These are phyloP conservation scores for Rhizopogon sp. DNA, from an alignment of 768 basidiomycete species.

Conservation along the genomic window DNA sequence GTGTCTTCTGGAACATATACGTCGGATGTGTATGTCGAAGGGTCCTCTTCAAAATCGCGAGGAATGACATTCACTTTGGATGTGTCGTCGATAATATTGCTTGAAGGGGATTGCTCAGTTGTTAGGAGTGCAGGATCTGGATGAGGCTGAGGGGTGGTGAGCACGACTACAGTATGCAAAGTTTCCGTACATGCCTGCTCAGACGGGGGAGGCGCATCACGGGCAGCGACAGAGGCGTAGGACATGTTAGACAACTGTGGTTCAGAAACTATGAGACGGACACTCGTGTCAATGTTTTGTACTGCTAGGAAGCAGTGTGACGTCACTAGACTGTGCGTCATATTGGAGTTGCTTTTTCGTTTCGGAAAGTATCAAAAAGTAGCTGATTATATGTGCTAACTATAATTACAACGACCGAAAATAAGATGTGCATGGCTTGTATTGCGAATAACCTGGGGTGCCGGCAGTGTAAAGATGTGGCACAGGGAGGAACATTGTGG, in stretches of 20 bases:
- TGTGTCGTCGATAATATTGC: slow-evolving; percentile 37
- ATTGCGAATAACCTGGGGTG: too few species aligned
- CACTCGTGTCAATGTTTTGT: not conserved
- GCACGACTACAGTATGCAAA: not conserved
- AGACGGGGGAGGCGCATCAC: slow-evolving; percentile 46
- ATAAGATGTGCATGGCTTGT: too few species aligned
- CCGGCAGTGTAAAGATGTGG: too few species aligned
- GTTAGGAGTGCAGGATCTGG: slow-evolving; percentile 63
- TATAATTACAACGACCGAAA: slow-evolving; percentile 1
- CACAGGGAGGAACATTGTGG: too few species aligned
- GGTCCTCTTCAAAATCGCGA: slow-evolving; percentile 43
- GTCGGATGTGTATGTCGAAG: slow-evolving; percentile 31
- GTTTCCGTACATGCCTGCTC: slow-evolving; percentile 33
- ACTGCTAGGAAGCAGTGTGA: not conserved
- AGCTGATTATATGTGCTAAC: not conserved
- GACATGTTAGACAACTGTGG: slow-evolving; percentile 43
- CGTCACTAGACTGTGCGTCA: slow-evolving; percentile 6
- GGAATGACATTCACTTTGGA: slow-evolving; percentile 56
- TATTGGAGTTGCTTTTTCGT: not conserved
- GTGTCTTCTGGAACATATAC: slow-evolving; percentile 12
- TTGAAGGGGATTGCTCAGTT: slow-evolving; percentile 37
- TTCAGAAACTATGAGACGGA: not conserved
- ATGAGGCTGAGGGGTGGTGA: slow-evolving; percentile 40
- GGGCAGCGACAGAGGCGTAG: slow-evolving; percentile 64
- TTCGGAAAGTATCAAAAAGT: too few species aligned